A percentile compares a stretch with the other conserved stretches of the same genome.
These are phyloP conservation scores for Lipomyces sp. DNA, from an alignment of 805 yeast genomes.

Conservation along the genomic window DNA sequence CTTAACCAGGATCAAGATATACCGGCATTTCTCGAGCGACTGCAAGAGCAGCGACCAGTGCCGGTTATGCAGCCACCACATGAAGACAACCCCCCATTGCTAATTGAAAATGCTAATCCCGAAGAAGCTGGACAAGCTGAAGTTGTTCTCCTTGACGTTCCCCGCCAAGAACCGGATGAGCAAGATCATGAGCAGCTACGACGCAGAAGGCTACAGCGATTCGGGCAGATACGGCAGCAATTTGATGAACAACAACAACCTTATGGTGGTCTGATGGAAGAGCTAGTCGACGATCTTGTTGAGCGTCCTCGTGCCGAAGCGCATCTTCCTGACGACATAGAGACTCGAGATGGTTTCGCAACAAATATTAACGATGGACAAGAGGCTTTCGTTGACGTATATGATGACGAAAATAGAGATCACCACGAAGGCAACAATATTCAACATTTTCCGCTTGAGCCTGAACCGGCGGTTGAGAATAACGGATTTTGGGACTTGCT, in stretches of 20 bases:
- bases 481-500: constrained; percentile 26
- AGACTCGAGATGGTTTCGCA: not conserved
- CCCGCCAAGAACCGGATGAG: not conserved
- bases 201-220: not conserved
- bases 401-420: constrained; percentile 8
- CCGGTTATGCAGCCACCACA: constrained; percentile 8
- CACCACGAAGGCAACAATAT: not conserved
- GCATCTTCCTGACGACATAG: not conserved
- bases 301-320: not conserved
- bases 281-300: not conserved
- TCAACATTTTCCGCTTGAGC: not conserved
- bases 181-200: not conserved
- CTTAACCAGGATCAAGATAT: constrained; percentile 23
- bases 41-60: not conserved
- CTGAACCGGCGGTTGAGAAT: not conserved
- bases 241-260: not conserved
- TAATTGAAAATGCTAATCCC: not conserved
- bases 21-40: not conserved
- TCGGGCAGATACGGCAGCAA: not conserved
- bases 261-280: not conserved
- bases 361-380: not conserved
- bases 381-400: not conserved
- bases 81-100: not conserved
- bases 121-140: too few species aligned
- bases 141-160: not conserved